Conservation (phyloP, 345 rosid genomes). For the Eucalyptus regnans region DNA sequence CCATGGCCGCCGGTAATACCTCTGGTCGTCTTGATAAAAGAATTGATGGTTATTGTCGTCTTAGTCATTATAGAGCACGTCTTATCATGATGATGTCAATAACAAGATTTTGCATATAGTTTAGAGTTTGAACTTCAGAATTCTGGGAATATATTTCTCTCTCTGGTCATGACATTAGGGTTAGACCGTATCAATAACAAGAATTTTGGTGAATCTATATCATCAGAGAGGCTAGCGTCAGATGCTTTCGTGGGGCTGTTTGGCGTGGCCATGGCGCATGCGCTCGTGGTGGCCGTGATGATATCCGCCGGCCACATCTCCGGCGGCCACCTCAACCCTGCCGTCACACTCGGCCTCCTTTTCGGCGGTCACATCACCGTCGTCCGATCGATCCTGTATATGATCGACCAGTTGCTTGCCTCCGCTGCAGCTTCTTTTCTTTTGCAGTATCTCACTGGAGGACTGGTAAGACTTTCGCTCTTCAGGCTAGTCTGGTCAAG, state of each 20-base stretch:
- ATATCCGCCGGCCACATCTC: constrained; percentile 83
- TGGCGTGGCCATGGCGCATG: constrained; percentile 72
- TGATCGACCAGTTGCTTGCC: constrained; percentile 70
- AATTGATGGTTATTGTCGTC: background rate
- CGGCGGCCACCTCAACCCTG: constrained; percentile 93
- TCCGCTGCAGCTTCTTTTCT: constrained; percentile 73
- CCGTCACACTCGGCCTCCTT: constrained; percentile 78
- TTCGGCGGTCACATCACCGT: constrained; percentile 71
- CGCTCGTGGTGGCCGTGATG: constrained; percentile 79
- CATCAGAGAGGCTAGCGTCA: constrained; percentile 37
- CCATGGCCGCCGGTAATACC: constrained; percentile 58
- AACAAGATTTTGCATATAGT: background rate
- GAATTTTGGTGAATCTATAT: background rate
- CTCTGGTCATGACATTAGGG: background rate
- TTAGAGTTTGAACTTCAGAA: background rate
- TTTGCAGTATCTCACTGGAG: constrained; percentile 80
- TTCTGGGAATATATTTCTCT: background rate
- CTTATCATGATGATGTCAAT: background rate
- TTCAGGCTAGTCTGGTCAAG: background rate
- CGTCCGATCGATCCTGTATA: constrained; percentile 56
- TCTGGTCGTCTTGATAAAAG: background rate
- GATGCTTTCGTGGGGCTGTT: constrained; percentile 46
- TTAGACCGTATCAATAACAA: background rate
- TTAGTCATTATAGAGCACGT: background rate
- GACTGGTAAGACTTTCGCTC: constrained; percentile 29